Percentiles rank a stretch among this genome's conserved stretches.
These are phyloP conservation scores for Cryptosporidium tyzzeri DNA, from an alignment of 169 alveolate genomes.

Conservation along the genomic window DNA sequence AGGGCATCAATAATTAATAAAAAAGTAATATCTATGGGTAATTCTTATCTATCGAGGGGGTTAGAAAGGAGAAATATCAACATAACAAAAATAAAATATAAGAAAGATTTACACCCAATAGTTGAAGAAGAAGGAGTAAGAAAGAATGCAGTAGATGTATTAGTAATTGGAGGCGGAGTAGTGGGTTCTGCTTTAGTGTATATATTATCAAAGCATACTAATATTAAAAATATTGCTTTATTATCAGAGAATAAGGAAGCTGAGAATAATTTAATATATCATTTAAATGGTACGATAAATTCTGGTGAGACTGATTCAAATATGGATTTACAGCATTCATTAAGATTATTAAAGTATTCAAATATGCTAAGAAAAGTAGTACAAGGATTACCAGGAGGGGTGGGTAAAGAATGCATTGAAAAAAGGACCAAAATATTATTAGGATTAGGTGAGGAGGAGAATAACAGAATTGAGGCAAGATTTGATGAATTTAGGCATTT, in stretches of 20 bases:
- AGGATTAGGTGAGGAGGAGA: constrained; percentile 47
- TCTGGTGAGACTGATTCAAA: constrained; percentile 27
- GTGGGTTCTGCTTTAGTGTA: constrained; percentile 24
- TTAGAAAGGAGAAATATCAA: neutral
- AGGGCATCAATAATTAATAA: neutral
- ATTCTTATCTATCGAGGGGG: neutral
- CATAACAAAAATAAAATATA: neutral
- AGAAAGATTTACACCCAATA: constrained; percentile 11
- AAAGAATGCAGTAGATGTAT: constrained; percentile 19
- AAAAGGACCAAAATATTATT: constrained; percentile 13
- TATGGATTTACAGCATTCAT: constrained; percentile 1
- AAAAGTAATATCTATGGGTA: neutral
- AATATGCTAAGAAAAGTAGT: constrained; percentile 5
- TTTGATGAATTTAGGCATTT: constrained; percentile 28
- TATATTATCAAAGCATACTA: constrained; percentile 2
- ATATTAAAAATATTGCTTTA: constrained; percentile 3
- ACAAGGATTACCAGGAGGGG: neutral
- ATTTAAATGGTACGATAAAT: constrained; percentile 1
- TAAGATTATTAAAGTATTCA: neutral
- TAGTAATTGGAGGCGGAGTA: constrained; percentile 47
- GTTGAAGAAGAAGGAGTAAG: neutral
- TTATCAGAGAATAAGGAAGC: constrained; percentile 1
- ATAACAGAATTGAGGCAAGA: constrained; percentile 6
- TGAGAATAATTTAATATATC: neutral
- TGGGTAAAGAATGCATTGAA: neutral